A percentile compares a stretch with the other conserved stretches of the same genome.
Conservation (phyloP, 2,329 filamentous ascomycete genomes). For the Cladosporium sp. region DNA sequence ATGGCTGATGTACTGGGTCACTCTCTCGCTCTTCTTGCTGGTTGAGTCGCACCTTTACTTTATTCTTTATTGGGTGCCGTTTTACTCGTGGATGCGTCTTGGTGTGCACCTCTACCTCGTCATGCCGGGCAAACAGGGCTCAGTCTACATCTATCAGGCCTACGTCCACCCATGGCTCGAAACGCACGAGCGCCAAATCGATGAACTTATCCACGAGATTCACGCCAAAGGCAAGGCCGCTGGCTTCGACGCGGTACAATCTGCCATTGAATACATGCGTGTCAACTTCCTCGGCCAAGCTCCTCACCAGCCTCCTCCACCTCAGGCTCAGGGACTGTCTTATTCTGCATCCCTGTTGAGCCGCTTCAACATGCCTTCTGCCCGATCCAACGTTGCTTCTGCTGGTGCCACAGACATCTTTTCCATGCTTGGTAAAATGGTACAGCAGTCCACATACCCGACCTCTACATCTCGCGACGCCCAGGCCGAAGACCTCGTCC, state of each 20-base stretch:
- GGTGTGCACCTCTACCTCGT: conserved; percentile 90
- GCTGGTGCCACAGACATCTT: conserved; percentile 68
- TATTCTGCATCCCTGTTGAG: conserved; percentile 84
- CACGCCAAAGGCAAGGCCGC: conserved; percentile 77
- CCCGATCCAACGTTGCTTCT: conserved; percentile 53
- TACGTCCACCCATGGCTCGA: conserved; percentile 86
- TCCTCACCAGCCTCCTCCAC: conserved; percentile 54
- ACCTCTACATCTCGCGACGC: conserved; percentile 40
- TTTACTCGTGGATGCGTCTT: conserved; percentile 89
- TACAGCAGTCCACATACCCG: conserved; percentile 52
- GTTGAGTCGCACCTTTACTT: conserved; percentile 86
- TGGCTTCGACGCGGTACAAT: conserved; percentile 61
- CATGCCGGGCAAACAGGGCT: conserved; percentile 95
- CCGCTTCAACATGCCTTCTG: conserved; percentile 78
- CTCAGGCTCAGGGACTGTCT: conserved; percentile 46
- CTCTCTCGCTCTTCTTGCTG: conserved; percentile 76
- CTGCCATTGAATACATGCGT: conserved; percentile 58
- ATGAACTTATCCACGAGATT: conserved; percentile 78
- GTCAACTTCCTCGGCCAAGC: conserved; percentile 78
- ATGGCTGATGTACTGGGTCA: conserved; percentile 99
- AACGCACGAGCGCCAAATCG: conserved; percentile 84
- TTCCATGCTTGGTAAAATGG: conserved; percentile 71
- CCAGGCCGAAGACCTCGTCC: conserved; percentile 53
- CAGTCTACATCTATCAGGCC: conserved; percentile 78
- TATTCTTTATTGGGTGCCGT: conserved; percentile 86